A percentile compares a stretch with the other conserved stretches of the same genome.
phyloP scores from a whole-genome alignment of 2,329 filamentous ascomycete species.

The Fusarium sp. region DNA sequence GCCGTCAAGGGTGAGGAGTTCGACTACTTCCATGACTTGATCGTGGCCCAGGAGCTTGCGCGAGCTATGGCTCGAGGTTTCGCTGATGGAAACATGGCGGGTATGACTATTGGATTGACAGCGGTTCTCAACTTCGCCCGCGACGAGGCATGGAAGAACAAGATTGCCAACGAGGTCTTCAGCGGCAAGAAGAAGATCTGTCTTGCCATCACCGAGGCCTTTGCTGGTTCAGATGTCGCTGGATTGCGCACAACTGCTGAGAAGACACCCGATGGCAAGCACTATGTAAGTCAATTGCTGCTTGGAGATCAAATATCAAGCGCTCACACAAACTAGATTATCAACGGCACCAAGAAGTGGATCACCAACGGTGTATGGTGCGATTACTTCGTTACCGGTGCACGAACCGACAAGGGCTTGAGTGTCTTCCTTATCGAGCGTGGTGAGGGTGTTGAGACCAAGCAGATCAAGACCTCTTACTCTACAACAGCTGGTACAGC shows the following conservation, averaged over 20 bases:
- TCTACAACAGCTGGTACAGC: constrained; percentile 81
- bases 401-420: constrained; percentile 81
- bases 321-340: constrained; percentile 49
- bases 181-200: constrained; percentile 88
- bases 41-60: constrained; percentile 77
- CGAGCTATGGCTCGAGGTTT: constrained; percentile 80
- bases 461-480: constrained; percentile 82
- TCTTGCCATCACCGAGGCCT: constrained; percentile 87
- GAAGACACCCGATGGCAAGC: constrained; percentile 78
- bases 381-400: constrained; percentile 86
- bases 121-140: constrained; percentile 82
- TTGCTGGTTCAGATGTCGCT: constrained; percentile 83
- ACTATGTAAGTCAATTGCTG: constrained; percentile 63
- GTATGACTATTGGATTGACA: constrained; percentile 84
- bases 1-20: constrained; percentile 81
- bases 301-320: not conserved
- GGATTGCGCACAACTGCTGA: constrained; percentile 80
- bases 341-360: constrained; percentile 85
- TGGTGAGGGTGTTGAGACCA: constrained; percentile 78
- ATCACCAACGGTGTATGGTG: constrained; percentile 83
- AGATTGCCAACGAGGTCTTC: constrained; percentile 76
- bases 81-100: constrained; percentile 86
- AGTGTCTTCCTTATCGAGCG: constrained; percentile 80
- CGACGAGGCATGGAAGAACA: constrained; percentile 71
- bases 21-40: constrained; percentile 87